Percentiles rank a stretch among this genome's conserved stretches.
phyloP scores from a whole-genome alignment of 306 rosid genomes.

The Inga oerstediana region DNA sequence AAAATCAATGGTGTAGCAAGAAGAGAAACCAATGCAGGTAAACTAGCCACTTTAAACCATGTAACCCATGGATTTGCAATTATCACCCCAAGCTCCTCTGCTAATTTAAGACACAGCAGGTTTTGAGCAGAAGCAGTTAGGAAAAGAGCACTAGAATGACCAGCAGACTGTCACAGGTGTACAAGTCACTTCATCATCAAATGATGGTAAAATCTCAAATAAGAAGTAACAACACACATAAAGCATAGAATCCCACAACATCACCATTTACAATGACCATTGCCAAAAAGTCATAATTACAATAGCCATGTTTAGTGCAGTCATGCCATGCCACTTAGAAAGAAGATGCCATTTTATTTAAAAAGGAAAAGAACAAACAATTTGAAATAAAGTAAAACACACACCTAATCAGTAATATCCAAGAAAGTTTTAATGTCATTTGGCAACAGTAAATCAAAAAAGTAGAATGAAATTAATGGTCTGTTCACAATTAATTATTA shows the following conservation, averaged over 20 bases:
- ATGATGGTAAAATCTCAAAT: constrained; percentile 23
- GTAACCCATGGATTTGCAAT: constrained; percentile 85
- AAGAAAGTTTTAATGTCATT: constrained; percentile 3
- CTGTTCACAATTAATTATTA: not conserved
- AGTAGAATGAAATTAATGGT: not conserved
- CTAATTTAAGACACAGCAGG: constrained; percentile 82
- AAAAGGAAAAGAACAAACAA: not conserved
- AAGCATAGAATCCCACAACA: constrained; percentile 8
- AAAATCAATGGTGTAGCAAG: constrained; percentile 79
- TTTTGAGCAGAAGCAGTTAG: constrained; percentile 99
- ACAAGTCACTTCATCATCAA: constrained; percentile 42
- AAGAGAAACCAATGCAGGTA: constrained; percentile 72
- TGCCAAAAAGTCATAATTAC: not conserved
- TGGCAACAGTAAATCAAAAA: constrained; percentile 18
- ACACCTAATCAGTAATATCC: constrained; percentile 7
- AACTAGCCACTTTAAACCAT: constrained; percentile 90
- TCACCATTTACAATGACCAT: not conserved
- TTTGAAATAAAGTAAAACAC: not conserved
- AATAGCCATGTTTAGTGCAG: constrained; percentile 4
- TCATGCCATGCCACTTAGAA: not conserved
- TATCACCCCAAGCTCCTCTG: constrained; percentile 83
- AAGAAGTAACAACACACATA: constrained; percentile 4
- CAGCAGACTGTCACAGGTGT: constrained; percentile 68
- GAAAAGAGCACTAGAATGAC: constrained; percentile 98
- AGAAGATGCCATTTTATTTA: not conserved